These are phyloP conservation scores for Medakamo hakoo DNA, from an alignment of 139 green algal species.

Conservation along the genomic window DNA sequence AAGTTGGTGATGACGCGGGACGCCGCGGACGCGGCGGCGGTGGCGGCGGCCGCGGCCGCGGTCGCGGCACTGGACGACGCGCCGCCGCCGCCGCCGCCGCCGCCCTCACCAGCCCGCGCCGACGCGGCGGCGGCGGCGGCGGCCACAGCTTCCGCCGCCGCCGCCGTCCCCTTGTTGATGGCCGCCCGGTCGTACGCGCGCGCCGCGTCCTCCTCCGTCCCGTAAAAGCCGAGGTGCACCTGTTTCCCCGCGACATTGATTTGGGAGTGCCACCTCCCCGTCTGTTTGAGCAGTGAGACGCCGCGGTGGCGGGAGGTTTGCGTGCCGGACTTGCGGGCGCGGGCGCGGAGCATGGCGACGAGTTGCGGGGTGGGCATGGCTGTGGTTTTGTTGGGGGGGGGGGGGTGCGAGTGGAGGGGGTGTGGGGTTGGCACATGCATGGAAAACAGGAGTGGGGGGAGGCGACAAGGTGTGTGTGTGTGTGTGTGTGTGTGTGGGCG, in stretches of 20 bases:
- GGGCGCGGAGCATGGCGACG: conserved; percentile 21
- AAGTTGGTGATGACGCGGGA: conserved; percentile 22
- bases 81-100: background rate
- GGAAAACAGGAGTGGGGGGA: background rate
- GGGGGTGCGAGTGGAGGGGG: too few relatives aligned
- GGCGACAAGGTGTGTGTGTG: background rate
- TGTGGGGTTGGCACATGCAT: too few relatives aligned
- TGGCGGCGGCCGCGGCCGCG: background rate
- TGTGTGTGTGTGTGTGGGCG: background rate
- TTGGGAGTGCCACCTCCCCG: conserved; percentile 29
- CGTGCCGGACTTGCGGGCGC: conserved; percentile 15
- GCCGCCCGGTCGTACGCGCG: conserved; percentile 24
- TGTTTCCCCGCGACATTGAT: conserved; percentile 27
- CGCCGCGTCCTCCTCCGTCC: conserved; percentile 15
- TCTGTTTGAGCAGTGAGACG: conserved; percentile 26
- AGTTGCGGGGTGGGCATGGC: conserved; percentile 17
- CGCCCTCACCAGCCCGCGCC: background rate
- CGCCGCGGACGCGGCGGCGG: background rate
- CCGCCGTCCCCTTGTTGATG: conserved; percentile 11
- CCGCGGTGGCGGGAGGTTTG: conserved; percentile 18
- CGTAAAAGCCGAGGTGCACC: conserved; percentile 27
- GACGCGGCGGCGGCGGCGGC: background rate
- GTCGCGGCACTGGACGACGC: background rate
- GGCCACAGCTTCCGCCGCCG: background rate
- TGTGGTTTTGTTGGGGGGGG: too few relatives aligned